Conservation (phyloP, 331 rosid species). For the Pyrus hybrid region DNA sequence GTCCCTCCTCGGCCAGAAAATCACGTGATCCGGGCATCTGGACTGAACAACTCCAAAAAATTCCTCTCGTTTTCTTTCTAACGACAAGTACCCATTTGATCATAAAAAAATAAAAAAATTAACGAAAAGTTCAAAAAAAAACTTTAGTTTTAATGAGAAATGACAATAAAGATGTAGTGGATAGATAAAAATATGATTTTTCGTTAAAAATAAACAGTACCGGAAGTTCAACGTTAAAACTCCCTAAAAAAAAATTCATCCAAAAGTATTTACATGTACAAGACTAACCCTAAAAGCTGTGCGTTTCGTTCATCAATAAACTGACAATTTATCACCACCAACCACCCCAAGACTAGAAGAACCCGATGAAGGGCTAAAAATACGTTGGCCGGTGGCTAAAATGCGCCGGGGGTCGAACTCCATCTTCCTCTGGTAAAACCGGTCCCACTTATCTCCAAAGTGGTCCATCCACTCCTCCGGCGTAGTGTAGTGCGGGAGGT, state of each 20-base stretch:
- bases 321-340: constrained; percentile 1
- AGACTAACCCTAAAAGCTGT: neutral
- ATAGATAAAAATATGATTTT: too few species aligned
- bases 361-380: constrained; percentile 37
- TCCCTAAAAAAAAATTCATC: too few species aligned
- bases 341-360: neutral
- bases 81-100: neutral
- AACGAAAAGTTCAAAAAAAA: too few species aligned
- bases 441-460: constrained; percentile 84
- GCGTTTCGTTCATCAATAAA: neutral
- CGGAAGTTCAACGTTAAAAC: too few species aligned
- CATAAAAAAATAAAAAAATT: too few species aligned
- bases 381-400: constrained; percentile 85
- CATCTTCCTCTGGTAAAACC: constrained; percentile 53
- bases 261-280: neutral
- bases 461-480: constrained; percentile 82
- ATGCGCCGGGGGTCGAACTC: constrained; percentile 69
- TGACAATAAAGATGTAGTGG: too few species aligned
- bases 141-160: too few species aligned
- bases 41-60: too few species aligned
- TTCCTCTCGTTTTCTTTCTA: neutral
- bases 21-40: neutral
- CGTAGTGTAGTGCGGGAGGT: constrained; percentile 79
- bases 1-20: neutral
- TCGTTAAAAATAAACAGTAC: too few species aligned